phyloP scores from a whole-genome alignment of 768 basidiomycete species.

The Amanita thiersii region DNA sequence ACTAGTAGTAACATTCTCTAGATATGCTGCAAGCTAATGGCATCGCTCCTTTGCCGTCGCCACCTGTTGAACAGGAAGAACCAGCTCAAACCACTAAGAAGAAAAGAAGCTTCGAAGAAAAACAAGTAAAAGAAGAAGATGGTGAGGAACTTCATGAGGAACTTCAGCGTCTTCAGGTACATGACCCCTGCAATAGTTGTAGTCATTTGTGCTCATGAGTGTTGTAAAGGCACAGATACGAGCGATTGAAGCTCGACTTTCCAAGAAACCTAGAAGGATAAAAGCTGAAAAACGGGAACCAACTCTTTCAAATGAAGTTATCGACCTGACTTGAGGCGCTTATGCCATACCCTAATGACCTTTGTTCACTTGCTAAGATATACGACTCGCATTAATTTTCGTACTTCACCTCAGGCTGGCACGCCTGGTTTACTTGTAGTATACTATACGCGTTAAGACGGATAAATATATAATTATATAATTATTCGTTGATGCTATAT shows the following conservation, averaged over 20 bases:
- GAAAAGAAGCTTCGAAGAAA: background rate
- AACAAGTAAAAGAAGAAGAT: constrained; percentile 1
- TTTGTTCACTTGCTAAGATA: too few relatives aligned
- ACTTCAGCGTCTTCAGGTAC: constrained; percentile 1
- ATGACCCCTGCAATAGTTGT: background rate
- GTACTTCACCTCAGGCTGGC: too few relatives aligned
- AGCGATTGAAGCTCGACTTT: constrained; percentile 1
- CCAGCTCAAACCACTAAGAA: background rate
- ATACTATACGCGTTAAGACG: too few relatives aligned
- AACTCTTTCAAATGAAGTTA: background rate
- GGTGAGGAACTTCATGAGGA: constrained; percentile 1
- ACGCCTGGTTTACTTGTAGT: too few relatives aligned
- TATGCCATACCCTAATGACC: too few relatives aligned
- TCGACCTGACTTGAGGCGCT: background rate
- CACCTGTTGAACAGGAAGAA: too few relatives aligned
- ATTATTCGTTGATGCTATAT: too few relatives aligned
- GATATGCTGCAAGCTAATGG: constrained; percentile 14
- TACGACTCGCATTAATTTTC: too few relatives aligned
- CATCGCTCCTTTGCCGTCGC: constrained; percentile 9
- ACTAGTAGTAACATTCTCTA: background rate
- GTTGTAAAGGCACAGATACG: background rate
- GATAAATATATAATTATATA: too few relatives aligned
- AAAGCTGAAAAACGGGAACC: background rate
- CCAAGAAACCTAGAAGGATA: background rate
- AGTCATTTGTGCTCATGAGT: background rate